Base-by-base conservation (phyloP, 768 basidiomycete genomes). In the Omphalotus guepiniiformis region DNA sequence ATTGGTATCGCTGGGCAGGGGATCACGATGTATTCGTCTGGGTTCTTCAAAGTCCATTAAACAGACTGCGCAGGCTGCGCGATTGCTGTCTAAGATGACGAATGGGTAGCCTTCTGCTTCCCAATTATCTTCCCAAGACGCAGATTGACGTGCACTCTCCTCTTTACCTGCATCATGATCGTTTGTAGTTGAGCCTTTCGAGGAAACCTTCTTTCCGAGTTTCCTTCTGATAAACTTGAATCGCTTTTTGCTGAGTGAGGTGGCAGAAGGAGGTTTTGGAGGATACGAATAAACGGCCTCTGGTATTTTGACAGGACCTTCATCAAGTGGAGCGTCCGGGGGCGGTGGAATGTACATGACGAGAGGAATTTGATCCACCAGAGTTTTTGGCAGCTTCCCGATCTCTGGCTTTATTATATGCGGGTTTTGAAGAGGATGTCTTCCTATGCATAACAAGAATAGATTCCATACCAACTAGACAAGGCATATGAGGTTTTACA, bases 311-410 rank as follows among this genome's bases (percentile, higher is more conserved):
- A 75, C 56, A 49, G 62, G 67, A 37, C 51, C 58, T 34, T 61
- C 57, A 6, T 54, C 26, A 23, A 51, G 55, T 21, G 55, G 63
- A 47, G 60, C 70, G 39, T 79, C 77, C 0, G 85, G 85, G 3
- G 88, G 86, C 0, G 87, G 77, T 4, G 88, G 88, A 30, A 93
- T 91, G 64, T 91, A 93, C 53, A 89, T 77, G 22, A 91, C 89
- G 18, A 92, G 74, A 1, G 90, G 90, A 30, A 93, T 91, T 40
- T 75, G 75, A 46, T 91, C 85, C 19, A 93, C 88, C 6, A 83
- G 66, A 5, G 80, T 66, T 58, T 80, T 82, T 1, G 88, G 69
- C 6, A 92, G 67, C 58, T 89, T 88, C 4, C 79, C 83, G 32
- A 91, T 79, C 41, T 91, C 88, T 8, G 86, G 88, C 49, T 82